Conservation (phyloP, 1,139 yeast species). For the Suhomyces taliae region DNA sequence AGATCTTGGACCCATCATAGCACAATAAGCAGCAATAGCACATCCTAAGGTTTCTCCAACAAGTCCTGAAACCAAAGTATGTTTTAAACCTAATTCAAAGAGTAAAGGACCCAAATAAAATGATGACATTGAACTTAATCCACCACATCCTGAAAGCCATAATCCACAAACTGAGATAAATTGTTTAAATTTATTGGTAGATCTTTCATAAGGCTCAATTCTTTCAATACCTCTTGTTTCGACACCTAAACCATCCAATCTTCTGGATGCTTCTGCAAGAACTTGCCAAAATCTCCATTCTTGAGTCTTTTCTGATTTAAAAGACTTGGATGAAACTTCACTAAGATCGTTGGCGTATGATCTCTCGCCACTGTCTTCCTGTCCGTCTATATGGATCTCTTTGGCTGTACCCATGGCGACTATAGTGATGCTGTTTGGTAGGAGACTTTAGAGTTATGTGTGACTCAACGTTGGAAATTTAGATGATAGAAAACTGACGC, state of each 20-base stretch:
- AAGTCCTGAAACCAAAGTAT: slow-evolving; percentile 60
- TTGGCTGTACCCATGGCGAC: neutral
- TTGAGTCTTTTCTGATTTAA: neutral
- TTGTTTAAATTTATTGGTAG: slow-evolving; percentile 47
- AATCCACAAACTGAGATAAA: slow-evolving; percentile 65
- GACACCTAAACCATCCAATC: slow-evolving; percentile 51
- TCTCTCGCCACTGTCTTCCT: neutral
- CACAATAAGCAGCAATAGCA: slow-evolving; percentile 73
- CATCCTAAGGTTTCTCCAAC: slow-evolving; percentile 69
- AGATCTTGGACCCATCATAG: slow-evolving; percentile 83
- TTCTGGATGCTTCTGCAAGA: slow-evolving; percentile 18
- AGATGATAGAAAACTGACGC: neutral
- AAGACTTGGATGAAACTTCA: neutral
- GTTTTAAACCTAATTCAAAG: slow-evolving; percentile 64
- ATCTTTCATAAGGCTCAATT: slow-evolving; percentile 67
- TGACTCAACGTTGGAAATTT: too few relatives aligned
- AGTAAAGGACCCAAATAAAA: slow-evolving; percentile 72
- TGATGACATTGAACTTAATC: slow-evolving; percentile 81
- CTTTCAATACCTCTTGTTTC: slow-evolving; percentile 84
- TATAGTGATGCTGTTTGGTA: neutral
- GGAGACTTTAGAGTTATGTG: too few relatives aligned
- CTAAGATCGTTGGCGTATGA: neutral
- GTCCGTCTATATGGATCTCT: neutral
- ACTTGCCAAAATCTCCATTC: slow-evolving; percentile 4
- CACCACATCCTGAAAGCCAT: slow-evolving; percentile 85